A percentile compares a stretch with the other conserved stretches of the same genome.
Evolutionary conservation across 768 basidiomycete species (phyloP).

Genomic region (Pleurotus tuoliensis): DNA sequence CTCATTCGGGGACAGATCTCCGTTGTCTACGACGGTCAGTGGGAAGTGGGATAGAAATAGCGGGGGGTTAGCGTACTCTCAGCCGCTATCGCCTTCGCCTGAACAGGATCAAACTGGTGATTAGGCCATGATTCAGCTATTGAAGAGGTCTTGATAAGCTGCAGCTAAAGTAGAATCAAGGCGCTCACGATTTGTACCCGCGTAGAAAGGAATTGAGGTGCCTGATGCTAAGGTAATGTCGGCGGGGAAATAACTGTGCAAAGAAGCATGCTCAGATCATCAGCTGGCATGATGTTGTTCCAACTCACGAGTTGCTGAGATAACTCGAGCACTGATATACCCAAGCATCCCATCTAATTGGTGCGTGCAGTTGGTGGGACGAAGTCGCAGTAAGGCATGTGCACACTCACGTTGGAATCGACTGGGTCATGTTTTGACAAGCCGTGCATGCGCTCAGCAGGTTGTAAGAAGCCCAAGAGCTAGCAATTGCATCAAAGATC

Average conservation of each 20-base stretch:
- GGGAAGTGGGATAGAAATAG: neutral
- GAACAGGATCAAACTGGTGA: conserved; percentile 4
- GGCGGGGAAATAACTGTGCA: conserved; percentile 5
- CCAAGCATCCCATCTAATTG: conserved; percentile 10
- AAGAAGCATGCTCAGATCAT: neutral
- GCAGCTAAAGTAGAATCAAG: neutral
- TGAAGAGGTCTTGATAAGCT: neutral
- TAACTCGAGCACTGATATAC: conserved; percentile 1
- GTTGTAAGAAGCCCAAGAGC: conserved; percentile 11
- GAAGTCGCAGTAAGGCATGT: neutral
- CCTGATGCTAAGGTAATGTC: conserved; percentile 4
- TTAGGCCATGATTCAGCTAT: conserved; percentile 6
- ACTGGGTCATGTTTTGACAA: conserved; percentile 3
- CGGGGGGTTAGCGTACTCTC: neutral
- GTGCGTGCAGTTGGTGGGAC: neutral
- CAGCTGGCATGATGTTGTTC: neutral
- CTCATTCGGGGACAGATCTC: neutral
- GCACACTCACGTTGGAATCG: conserved; percentile 4
- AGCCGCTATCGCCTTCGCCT: neutral
- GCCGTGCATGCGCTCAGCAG: conserved; percentile 10
- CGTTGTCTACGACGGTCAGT: neutral
- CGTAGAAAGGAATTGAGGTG: conserved; percentile 7
- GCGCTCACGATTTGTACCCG: conserved; percentile 9
- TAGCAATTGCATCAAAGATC: neutral
- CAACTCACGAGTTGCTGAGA: conserved; percentile 1